Conservation (phyloP, 345 rosid species). For the Pistacia atlantica region DNA sequence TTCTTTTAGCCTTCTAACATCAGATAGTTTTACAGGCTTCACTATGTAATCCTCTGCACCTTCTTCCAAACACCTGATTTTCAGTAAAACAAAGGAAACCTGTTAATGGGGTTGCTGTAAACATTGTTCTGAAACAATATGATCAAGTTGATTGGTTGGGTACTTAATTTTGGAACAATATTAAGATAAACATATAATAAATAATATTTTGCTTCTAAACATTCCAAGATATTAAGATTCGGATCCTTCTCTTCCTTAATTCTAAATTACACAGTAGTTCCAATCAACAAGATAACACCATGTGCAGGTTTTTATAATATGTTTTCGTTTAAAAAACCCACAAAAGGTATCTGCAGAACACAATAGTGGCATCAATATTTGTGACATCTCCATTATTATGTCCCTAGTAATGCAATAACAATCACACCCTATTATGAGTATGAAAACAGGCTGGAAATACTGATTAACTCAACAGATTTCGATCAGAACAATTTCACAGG, state of each 20-base stretch:
- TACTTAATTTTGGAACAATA: too few species aligned
- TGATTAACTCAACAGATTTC: too few species aligned
- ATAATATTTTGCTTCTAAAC: too few species aligned
- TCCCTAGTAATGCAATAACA: background rate
- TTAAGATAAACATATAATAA: too few species aligned
- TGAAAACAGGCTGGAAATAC: too few species aligned
- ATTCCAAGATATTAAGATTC: background rate
- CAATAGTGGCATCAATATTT: background rate
- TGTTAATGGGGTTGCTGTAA: background rate
- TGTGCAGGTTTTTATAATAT: background rate
- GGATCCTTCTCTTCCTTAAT: background rate
- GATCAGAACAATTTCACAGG: background rate
- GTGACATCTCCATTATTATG: background rate
- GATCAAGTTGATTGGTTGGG: too few species aligned
- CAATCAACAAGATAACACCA: background rate
- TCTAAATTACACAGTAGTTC: background rate
- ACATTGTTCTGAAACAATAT: background rate
- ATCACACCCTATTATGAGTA: background rate
- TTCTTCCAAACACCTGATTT: slow-evolving; percentile 79
- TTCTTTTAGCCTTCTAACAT: slow-evolving; percentile 66
- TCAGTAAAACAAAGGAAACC: background rate
- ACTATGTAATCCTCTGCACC: slow-evolving; percentile 88
- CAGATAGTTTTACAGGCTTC: slow-evolving; percentile 82
- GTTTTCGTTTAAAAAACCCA: background rate
- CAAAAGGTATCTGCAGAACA: background rate